These are phyloP conservation scores for Helianthus tuberosus DNA, from an alignment of 129 eudicot genomes.

Conservation along the genomic window DNA sequence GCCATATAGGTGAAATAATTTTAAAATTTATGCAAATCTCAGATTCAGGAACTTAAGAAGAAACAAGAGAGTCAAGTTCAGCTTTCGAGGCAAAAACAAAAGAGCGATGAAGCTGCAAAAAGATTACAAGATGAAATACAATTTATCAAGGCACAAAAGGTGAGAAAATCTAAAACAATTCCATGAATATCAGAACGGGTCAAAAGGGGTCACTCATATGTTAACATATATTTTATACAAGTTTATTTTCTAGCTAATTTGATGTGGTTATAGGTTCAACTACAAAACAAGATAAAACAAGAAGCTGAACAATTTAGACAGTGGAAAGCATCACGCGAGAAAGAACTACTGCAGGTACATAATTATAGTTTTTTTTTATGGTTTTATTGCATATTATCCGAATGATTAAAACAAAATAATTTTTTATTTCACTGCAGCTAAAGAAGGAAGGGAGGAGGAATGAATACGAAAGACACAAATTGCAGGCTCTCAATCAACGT, in stretches of 20 bases:
- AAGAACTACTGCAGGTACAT: conserved; percentile 86
- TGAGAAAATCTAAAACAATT: conserved; percentile 24
- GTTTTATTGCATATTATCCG: background rate
- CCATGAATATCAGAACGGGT: background rate
- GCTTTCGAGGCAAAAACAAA: conserved; percentile 91
- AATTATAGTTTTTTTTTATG: background rate
- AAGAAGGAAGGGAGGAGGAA: conserved; percentile 96
- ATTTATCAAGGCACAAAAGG: conserved; percentile 97
- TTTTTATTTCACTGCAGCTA: conserved; percentile 47
- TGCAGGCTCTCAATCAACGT: conserved; percentile 96
- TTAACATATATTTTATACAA: too few relatives aligned
- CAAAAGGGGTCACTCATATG: too few relatives aligned
- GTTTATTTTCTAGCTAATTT: conserved; percentile 18
- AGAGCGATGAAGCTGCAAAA: conserved; percentile 99
- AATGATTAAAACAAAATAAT: background rate
- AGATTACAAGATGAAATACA: conserved; percentile 97
- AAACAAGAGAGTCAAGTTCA: conserved; percentile 99
- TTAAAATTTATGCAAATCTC: conserved; percentile 11
- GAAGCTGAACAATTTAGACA: conserved; percentile 97
- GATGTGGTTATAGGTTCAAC: conserved; percentile 69
- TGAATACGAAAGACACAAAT: conserved; percentile 95
- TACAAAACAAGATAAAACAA: conserved; percentile 95
- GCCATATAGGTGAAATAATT: background rate
- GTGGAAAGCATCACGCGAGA: conserved; percentile 99
- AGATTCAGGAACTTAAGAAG: conserved; percentile 97